Evolutionary conservation across 768 basidiomycete species (phyloP).

Genomic region (Suillus subaureus): DNA sequence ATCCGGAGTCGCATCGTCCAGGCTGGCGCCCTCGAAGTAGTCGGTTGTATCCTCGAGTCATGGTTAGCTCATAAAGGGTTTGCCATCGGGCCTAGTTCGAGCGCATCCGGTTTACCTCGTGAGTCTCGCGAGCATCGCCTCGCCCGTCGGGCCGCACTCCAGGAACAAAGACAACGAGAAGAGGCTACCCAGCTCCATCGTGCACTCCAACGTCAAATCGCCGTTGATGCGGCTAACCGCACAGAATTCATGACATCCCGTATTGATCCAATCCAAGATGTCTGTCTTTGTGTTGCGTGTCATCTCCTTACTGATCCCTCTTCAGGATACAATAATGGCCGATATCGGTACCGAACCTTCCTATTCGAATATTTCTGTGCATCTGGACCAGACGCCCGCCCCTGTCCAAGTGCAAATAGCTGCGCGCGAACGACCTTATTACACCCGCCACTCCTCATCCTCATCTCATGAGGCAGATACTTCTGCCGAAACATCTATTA

Average conservation of each 20-base stretch:
- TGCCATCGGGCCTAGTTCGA: slow-evolving; percentile 77
- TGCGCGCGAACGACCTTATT: slow-evolving; percentile 21
- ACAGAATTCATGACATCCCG: slow-evolving; percentile 14
- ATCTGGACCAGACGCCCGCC: slow-evolving; percentile 23
- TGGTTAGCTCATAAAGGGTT: slow-evolving; percentile 91
- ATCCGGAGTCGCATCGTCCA: slow-evolving; percentile 93
- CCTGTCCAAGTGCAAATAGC: slow-evolving; percentile 21
- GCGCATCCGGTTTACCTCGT: slow-evolving; percentile 71
- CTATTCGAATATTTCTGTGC: slow-evolving; percentile 25
- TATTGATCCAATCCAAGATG: slow-evolving; percentile 24
- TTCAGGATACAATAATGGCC: slow-evolving; percentile 37
- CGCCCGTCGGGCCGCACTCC: slow-evolving; percentile 57
- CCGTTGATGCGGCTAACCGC: slow-evolving; percentile 31
- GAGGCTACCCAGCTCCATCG: slow-evolving; percentile 59
- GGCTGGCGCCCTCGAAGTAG: slow-evolving; percentile 91
- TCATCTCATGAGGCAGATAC: slow-evolving; percentile 53
- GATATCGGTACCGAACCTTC: slow-evolving; percentile 24
- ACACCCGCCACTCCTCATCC: slow-evolving; percentile 23
- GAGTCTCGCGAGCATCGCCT: slow-evolving; percentile 77
- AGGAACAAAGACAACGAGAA: slow-evolving; percentile 60
- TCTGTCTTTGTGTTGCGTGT: slow-evolving; percentile 12
- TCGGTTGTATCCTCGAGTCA: slow-evolving; percentile 90
- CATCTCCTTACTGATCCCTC: background rate
- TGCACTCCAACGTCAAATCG: slow-evolving; percentile 57
- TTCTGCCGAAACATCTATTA: slow-evolving; percentile 62